These are phyloP conservation scores for Phaseolus lunatus DNA, from an alignment of 306 rosid species.

Conservation along the genomic window DNA sequence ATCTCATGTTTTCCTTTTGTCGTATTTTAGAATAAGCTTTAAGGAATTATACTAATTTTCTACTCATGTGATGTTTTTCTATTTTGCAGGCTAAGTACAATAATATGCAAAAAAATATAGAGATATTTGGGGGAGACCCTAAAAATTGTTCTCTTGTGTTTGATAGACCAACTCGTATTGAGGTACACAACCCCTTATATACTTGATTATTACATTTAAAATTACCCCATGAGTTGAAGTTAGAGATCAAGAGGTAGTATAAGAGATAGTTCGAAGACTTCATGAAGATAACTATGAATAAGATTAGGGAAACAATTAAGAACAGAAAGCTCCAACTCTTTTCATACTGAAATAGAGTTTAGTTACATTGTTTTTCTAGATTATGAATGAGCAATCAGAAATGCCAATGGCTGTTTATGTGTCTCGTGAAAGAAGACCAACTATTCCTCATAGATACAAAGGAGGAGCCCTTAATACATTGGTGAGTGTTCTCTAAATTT, in stretches of 20 bases:
- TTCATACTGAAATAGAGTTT: background rate
- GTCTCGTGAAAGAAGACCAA: constrained; percentile 54
- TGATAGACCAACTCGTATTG: constrained; percentile 31
- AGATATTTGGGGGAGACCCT: constrained; percentile 35
- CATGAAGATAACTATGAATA: too few relatives aligned
- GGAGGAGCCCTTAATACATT: constrained; percentile 52
- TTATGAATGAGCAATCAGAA: constrained; percentile 28
- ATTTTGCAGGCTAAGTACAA: constrained; percentile 42
- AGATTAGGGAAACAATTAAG: too few relatives aligned
- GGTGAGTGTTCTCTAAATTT: constrained; percentile 28
- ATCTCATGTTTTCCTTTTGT: too few relatives aligned
- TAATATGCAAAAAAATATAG: constrained; percentile 43
- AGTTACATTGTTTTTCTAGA: constrained; percentile 15
- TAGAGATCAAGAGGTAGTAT: too few relatives aligned
- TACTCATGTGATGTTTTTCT: background rate
- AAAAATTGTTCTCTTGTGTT: constrained; percentile 32
- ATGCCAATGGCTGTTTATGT: constrained; percentile 44
- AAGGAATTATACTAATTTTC: too few relatives aligned
- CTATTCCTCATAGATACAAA: constrained; percentile 46
- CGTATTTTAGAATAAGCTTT: background rate
- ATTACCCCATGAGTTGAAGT: too few relatives aligned
- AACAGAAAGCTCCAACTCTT: too few relatives aligned
- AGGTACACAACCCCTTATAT: too few relatives aligned
- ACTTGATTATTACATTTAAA: too few relatives aligned
- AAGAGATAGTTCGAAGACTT: too few relatives aligned